Percentiles rank a stretch among this genome's conserved stretches.
Evolutionary conservation across 1,284 basidiomycete genomes (phyloP).

Genomic region (Pisolithus thermaeus): DNA sequence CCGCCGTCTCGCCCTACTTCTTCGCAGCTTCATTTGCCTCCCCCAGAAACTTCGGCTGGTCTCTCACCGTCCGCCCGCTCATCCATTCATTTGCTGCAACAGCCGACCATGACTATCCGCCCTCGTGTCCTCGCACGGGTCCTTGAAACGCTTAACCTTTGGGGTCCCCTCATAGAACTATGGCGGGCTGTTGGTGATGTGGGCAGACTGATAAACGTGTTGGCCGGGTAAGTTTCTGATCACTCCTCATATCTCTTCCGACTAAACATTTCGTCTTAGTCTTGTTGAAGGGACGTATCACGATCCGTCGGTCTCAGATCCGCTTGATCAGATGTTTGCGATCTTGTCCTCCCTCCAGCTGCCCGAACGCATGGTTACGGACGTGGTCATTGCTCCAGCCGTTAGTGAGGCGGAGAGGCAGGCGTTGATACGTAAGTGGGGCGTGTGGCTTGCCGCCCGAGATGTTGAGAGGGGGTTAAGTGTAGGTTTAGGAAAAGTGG

Average conservation of each 20-base stretch:
- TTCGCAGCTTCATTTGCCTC: slow-evolving; percentile 4
- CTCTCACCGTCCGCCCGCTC: slow-evolving; percentile 1
- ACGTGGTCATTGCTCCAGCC: background rate
- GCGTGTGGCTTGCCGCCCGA: slow-evolving; percentile 71
- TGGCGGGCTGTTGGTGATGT: slow-evolving; percentile 19
- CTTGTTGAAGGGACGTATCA: slow-evolving; percentile 65
- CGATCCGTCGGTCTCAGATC: slow-evolving; percentile 57
- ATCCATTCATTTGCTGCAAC: slow-evolving; percentile 6
- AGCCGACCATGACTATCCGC: slow-evolving; percentile 11
- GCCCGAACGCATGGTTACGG: background rate
- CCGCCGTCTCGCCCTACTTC: slow-evolving; percentile 18
- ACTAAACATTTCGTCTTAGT: slow-evolving; percentile 32
- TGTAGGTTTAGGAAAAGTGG: slow-evolving; percentile 36
- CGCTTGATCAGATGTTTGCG: slow-evolving; percentile 61
- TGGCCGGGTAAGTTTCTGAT: slow-evolving; percentile 56
- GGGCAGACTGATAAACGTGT: slow-evolving; percentile 27
- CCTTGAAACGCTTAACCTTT: slow-evolving; percentile 55
- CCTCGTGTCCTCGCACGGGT: slow-evolving; percentile 76
- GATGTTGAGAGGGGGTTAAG: slow-evolving; percentile 68
- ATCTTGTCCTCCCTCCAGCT: slow-evolving; percentile 39
- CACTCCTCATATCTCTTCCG: background rate
- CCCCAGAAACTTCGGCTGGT: background rate
- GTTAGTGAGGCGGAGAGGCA: slow-evolving; percentile 47
- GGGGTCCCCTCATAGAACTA: slow-evolving; percentile 24
- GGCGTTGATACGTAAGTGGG: slow-evolving; percentile 64